Percentiles rank a stretch among this genome's conserved stretches.
Evolutionary conservation across 257 asterid genomes (phyloP).

Genomic region (Solanum chilense): DNA sequence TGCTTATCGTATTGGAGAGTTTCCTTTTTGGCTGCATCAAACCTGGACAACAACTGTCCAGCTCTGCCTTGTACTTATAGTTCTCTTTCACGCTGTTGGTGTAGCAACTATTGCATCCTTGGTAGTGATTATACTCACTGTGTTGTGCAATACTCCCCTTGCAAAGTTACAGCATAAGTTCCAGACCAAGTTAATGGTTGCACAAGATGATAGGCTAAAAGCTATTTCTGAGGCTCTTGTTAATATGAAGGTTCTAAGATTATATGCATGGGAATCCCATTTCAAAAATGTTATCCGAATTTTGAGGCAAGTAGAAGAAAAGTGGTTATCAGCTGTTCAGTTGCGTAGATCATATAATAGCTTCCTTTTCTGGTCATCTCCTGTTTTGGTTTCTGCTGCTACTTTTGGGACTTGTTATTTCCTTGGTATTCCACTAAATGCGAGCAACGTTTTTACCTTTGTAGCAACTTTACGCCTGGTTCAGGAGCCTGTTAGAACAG

Average conservation of each 20-base stretch:
- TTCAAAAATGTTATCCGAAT: conserved; percentile 37
- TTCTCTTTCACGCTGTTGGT: conserved; percentile 1
- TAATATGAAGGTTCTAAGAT: conserved; percentile 11
- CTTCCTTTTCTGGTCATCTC: conserved; percentile 69
- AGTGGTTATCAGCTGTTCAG: conserved; percentile 58
- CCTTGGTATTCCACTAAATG: conserved; percentile 72
- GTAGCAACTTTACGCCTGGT: conserved; percentile 77
- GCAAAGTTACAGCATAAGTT: conserved; percentile 9
- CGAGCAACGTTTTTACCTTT: conserved; percentile 73
- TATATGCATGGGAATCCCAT: conserved; percentile 11
- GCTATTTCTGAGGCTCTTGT: conserved; percentile 6
- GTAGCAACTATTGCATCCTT: conserved; percentile 4
- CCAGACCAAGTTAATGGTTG: conserved; percentile 7
- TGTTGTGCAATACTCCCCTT: conserved; percentile 5
- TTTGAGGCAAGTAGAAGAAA: conserved; percentile 45
- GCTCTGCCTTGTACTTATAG: conserved; percentile 10
- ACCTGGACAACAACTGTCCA: conserved; percentile 22
- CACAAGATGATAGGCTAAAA: conserved; percentile 8
- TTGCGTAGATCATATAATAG: conserved; percentile 41
- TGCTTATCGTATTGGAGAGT: conserved; percentile 12
- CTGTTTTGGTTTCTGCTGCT: conserved; percentile 62
- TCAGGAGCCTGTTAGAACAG: conserved; percentile 68
- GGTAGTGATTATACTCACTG: neutral
- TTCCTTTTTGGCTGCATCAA: conserved; percentile 6
- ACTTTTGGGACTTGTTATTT: conserved; percentile 75